Evolutionary conservation across 352 stramenopile genomes (phyloP).

Genomic region (Phytophthora citrophthora): DNA sequence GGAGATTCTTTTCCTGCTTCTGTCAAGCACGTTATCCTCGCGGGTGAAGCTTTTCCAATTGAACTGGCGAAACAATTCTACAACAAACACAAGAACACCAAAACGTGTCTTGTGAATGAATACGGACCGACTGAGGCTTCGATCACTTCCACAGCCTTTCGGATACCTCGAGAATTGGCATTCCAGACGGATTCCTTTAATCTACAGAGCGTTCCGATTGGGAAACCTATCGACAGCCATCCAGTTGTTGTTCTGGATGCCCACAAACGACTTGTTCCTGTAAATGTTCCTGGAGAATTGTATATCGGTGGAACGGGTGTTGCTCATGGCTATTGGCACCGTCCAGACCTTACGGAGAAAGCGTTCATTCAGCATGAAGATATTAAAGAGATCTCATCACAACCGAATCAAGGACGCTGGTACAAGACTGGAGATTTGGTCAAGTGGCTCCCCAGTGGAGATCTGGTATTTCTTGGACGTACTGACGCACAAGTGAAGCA

Average conservation of each 20-base stretch:
- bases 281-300: constrained; percentile 65
- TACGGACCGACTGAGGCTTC: constrained; percentile 62
- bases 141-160: constrained; percentile 56
- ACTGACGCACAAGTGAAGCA: constrained; percentile 85
- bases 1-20: constrained; percentile 38
- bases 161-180: constrained; percentile 33
- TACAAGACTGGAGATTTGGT: constrained; percentile 81
- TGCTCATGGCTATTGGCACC: constrained; percentile 67
- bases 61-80: constrained; percentile 59
- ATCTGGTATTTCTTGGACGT: constrained; percentile 71
- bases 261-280: constrained; percentile 44
- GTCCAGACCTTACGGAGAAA: constrained; percentile 44
- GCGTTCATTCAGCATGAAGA: constrained; percentile 28
- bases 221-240: constrained; percentile 55
- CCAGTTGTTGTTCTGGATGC: constrained; percentile 59
- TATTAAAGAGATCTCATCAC: constrained; percentile 14
- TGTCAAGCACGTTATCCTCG: constrained; percentile 49
- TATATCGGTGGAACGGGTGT: constrained; percentile 76
- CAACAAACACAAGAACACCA: constrained; percentile 22
- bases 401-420: constrained; percentile 29
- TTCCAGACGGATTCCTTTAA: constrained; percentile 6
- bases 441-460: constrained; percentile 53
- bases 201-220: constrained; percentile 60
- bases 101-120: constrained; percentile 54
- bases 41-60: constrained; percentile 51